Evolutionary conservation across 1,139 yeast species (phyloP), one percentile per base, ranked within the genome.

Genomic region (Nakaseomyces nivariensis): DNA sequence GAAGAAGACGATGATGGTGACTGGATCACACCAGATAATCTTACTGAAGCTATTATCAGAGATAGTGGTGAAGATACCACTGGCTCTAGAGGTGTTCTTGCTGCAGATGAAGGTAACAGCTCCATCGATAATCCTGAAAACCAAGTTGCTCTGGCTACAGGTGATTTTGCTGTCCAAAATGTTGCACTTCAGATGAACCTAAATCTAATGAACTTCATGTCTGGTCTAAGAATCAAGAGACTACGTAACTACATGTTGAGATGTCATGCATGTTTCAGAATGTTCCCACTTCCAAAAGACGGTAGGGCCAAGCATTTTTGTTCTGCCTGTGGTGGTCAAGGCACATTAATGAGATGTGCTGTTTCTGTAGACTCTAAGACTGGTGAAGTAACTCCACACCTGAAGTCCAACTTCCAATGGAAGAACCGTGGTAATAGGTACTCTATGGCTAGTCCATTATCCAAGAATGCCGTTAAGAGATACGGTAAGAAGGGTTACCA

Each of bases 161-260:
- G 96, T 29, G 99, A 92, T 78, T 92, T 90, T 72, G 97, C 99
- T 3, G 87, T 92, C 66, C 99, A 92, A 67, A 92, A 92, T 67
- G 96, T 90, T 9, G 79, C 96, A 1, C 75, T 94, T 71, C 97
- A 92, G 68, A 76, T 94, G 61, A 96, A 97, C 6, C 69, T 92
- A 48, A 84, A 86, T 57, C 73, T 92, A 57, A 84, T 94, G 79
- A 90, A 90, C 66, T 77, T 87, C 33, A 77, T 81, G 72, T 81
- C 92, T 1, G 98, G 98, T 26, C 73, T 82, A 56, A 89, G 84
- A 61, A 89, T 92, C 68, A 84, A 79, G 58, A 79, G 87, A 65
- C 86, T 92, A 46, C 79, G 95, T 67, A 88, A 85, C 68, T 89
- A 87, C 67, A 90, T 90, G 97, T 77, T 87, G 63, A 77, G 99